These are phyloP conservation scores for Dendrocalamus sinicus DNA, from an alignment of 176 grass and related monocot species.

Conservation along the genomic window DNA sequence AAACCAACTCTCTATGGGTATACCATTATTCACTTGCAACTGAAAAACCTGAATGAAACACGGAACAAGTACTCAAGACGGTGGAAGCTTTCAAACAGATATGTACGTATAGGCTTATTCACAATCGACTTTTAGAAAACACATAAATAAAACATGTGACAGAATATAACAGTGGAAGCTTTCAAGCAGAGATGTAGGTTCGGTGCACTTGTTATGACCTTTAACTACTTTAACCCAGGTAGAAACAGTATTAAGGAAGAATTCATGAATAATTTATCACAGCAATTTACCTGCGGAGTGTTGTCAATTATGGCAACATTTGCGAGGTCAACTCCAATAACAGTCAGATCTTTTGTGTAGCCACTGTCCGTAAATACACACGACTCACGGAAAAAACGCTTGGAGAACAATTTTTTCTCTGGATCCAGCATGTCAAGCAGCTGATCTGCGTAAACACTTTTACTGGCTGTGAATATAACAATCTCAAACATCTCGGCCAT, in stretches of 20 bases:
- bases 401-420: conserved; percentile 70
- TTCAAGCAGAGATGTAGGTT: conserved; percentile 2
- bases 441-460: conserved; percentile 87
- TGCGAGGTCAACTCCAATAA: conserved; percentile 72
- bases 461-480: conserved; percentile 94
- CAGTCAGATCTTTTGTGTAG: conserved; percentile 86
- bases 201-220: background rate
- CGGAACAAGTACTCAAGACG: background rate
- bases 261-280: background rate
- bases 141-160: background rate
- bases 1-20: conserved; percentile 98
- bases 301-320: conserved; percentile 96
- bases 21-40: conserved; percentile 97
- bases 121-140: background rate
- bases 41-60: conserved; percentile 71
- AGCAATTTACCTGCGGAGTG: conserved; percentile 82
- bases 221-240: conserved; percentile 27
- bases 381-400: conserved; percentile 81
- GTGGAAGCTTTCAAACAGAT: background rate
- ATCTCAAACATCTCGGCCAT: conserved; percentile 87
- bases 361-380: conserved; percentile 74
- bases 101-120: background rate
- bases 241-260: conserved; percentile 31
- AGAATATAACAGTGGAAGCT: background rate
- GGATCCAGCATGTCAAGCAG: conserved; percentile 88